phyloP scores from a whole-genome alignment of 2,329 filamentous ascomycete species.

The Arthrobotrys megalospora region DNA sequence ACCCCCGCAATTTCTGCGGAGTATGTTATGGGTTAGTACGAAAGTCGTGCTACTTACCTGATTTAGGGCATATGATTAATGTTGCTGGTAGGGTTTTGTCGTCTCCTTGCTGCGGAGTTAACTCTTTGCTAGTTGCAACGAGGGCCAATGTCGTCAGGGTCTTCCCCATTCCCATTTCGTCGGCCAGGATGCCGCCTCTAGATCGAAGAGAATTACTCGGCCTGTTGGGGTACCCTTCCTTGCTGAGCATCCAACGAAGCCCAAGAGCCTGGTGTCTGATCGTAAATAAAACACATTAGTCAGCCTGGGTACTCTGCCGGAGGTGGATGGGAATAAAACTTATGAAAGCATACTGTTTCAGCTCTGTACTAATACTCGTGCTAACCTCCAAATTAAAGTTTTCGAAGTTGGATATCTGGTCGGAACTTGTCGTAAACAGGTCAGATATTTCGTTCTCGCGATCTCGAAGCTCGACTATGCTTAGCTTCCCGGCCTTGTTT shows the following conservation, averaged over 20 bases:
- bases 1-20: no score
- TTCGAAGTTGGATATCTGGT: no score
- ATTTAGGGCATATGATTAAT: background rate
- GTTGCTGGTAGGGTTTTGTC: conserved; percentile 35
- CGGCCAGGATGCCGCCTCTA: conserved; percentile 66
- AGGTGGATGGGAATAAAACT: background rate
- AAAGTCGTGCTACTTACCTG: conserved; percentile 9
- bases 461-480: background rate
- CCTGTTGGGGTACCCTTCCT: background rate
- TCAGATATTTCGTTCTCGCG: conserved; percentile 35
- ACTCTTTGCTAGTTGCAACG: conserved; percentile 58
- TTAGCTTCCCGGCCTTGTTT: background rate
- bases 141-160: conserved; percentile 65
- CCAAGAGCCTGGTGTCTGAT: conserved; percentile 6
- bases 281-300: no score
- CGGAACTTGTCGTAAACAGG: conserved; percentile 14
- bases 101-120: background rate
- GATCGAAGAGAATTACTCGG: background rate
- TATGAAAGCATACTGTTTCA: conserved; percentile 27
- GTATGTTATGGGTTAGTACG: no score
- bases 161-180: conserved; percentile 68
- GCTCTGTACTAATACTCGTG: background rate
- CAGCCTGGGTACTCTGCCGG: background rate
- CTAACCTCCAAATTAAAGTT: conserved; percentile 14
- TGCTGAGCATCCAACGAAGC: conserved; percentile 25